These are phyloP conservation scores for Lasiosphaeria ovina DNA, from an alignment of 495 filamentous ascomycete species.

Conservation along the genomic window DNA sequence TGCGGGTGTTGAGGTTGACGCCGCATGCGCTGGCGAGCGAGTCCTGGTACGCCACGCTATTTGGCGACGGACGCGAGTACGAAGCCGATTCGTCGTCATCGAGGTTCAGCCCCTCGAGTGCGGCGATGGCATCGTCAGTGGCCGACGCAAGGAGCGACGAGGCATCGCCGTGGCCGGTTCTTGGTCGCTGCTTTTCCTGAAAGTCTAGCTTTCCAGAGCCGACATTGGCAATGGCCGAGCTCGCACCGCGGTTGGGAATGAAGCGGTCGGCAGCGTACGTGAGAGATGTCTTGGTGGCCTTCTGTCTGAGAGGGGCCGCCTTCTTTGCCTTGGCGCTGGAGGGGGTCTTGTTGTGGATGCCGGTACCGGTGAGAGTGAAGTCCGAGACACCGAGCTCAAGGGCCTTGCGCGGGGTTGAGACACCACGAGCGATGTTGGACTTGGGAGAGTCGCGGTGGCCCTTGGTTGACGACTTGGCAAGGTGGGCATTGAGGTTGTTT, in stretches of 20 bases:
- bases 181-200: conserved; percentile 60
- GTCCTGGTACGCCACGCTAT: conserved; percentile 86
- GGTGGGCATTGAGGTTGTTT: conserved; percentile 66
- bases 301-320: conserved; percentile 54
- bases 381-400: conserved; percentile 93
- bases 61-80: conserved; percentile 80
- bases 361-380: conserved; percentile 83
- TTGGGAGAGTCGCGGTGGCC: conserved; percentile 76
- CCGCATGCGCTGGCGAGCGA: conserved; percentile 90
- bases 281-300: conserved; percentile 75
- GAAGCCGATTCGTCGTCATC: conserved; percentile 47
- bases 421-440: conserved; percentile 81
- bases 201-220: conserved; percentile 76
- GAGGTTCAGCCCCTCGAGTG: conserved; percentile 74
- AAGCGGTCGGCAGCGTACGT: conserved; percentile 89
- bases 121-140: conserved; percentile 74
- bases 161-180: conserved; percentile 60
- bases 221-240: conserved; percentile 79
- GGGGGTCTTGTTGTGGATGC: conserved; percentile 64
- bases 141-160: conserved; percentile 61
- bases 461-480: conserved; percentile 60
- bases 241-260: conserved; percentile 87
- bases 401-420: conserved; percentile 65
- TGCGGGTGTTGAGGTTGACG: conserved; percentile 87
- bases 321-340: conserved; percentile 65